Base-by-base conservation (phyloP, 169 alveolate species). In the Sarcocystis neurona region DNA sequence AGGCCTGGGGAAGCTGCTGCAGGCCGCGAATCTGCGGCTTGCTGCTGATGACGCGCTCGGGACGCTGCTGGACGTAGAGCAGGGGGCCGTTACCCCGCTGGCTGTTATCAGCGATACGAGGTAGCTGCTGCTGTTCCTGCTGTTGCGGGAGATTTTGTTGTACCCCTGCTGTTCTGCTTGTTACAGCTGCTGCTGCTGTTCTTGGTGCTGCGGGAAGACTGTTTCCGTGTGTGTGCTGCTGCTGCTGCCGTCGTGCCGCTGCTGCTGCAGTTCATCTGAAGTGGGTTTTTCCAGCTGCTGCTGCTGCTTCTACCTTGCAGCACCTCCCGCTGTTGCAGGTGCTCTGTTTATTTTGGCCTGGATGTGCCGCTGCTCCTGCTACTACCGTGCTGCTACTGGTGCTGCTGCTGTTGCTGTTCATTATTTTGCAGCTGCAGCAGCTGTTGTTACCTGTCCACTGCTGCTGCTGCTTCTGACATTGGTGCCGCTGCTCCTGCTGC, bases 41-140 rank as follows among this genome's bases (percentile, higher is more conserved):
- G 97, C 94, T 0, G 97, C 94, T 74, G 96, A 93, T 75, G 93
- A 92, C 74, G 68, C 80, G 47, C 92, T 95, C 89, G 92, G 87
- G 84, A 90, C 74, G 50, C 89, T 94, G 56, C 89, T 93, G 18
- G 92, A 92, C 43, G 92, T 94, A 63, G 47, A 75, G 18, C 95
- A 93, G 48, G 97, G 97, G 4, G 88, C 91, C 75, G 92, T 94
- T 30, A 91, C 95, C 34, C 97, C 97, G 15, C 90, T 95, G 84
- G 95, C 96, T 72, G 72, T 94, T 27, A 92, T 93, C 87, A 89
- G 87, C 84, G 97, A 95, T 79, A 90, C 89, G 47, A 92, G 94
- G 90, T 90, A 82, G 74, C 46, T 70, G 2, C 10, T 84, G 48
- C 30, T 66, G 47, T 60, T 20, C n/a, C 34, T 20, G 34, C 6